phyloP scores from a whole-genome alignment of 2,329 filamentous ascomycete genomes.

The Cladosporium velox region DNA sequence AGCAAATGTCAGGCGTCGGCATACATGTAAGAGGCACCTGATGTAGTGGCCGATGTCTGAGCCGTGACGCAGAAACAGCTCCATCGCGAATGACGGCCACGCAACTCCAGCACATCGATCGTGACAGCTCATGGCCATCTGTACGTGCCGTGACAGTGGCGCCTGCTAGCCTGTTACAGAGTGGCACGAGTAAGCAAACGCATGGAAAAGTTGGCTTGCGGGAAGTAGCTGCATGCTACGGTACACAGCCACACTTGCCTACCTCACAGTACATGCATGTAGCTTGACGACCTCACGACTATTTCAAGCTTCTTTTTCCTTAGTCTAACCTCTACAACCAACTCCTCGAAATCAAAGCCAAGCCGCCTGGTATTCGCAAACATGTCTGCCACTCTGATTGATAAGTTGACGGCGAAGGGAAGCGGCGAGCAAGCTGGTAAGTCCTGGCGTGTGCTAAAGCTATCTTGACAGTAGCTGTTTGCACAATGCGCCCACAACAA shows the following conservation, averaged over 20 bases:
- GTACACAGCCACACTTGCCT: conserved; percentile 14
- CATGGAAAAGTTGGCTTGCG: conserved; percentile 18
- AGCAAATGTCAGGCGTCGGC: neutral
- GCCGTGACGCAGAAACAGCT: neutral
- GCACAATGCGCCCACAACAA: neutral
- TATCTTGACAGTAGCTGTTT: neutral
- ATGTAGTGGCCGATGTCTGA: neutral
- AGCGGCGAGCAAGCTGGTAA: conserved; percentile 45
- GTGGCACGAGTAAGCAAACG: conserved; percentile 10
- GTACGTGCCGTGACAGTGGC: conserved; percentile 6
- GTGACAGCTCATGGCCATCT: conserved; percentile 1
- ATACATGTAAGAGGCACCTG: neutral
- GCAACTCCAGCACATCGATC: neutral
- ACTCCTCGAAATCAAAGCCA: neutral
- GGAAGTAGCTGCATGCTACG: conserved; percentile 1
- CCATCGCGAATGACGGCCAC: neutral
- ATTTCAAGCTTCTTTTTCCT: neutral
- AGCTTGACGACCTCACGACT: conserved; percentile 9
- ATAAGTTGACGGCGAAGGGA: conserved; percentile 45
- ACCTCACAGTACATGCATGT: conserved; percentile 6
- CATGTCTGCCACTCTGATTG: conserved; percentile 38
- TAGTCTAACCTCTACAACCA: neutral
- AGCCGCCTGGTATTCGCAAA: neutral
- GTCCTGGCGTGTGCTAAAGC: neutral
- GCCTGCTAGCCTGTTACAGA: conserved; percentile 4